Percentiles rank a stretch among this genome's conserved stretches.
Evolutionary conservation across 176 grass and related monocot genomes (phyloP).

Genomic region (Oryza brachyantha): DNA sequence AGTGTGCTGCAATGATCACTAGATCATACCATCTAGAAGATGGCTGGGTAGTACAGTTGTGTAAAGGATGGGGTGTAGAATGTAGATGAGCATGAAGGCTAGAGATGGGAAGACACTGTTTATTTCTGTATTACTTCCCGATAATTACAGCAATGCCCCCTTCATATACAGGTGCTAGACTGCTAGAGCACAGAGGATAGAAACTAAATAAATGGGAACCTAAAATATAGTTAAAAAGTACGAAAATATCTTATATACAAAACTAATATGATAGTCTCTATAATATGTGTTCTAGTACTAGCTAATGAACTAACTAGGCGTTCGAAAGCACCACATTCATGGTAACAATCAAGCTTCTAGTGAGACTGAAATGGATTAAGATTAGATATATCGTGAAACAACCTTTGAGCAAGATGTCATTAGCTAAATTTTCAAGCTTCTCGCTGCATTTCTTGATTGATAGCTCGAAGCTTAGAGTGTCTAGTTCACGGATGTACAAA

Average conservation of each 20-base stretch:
- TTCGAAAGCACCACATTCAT: not conserved
- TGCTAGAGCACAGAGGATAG: not conserved
- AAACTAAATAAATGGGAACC: not conserved
- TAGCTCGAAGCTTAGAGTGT: conserved; percentile 88
- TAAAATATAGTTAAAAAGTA: not conserved
- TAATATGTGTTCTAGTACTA: not conserved
- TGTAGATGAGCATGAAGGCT: too few species aligned
- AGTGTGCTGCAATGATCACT: not conserved
- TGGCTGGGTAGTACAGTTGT: too few species aligned
- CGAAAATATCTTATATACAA: not conserved
- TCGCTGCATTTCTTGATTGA: conserved; percentile 81
- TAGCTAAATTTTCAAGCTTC: conserved; percentile 62
- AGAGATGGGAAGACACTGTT: too few species aligned
- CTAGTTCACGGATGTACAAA: conserved; percentile 79
- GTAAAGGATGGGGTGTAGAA: too few species aligned
- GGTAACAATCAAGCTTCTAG: not conserved
- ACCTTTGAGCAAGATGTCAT: conserved; percentile 81
- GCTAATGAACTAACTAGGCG: not conserved
- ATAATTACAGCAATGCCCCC: too few species aligned
- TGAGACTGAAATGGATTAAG: conserved; percentile 1
- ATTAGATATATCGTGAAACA: conserved; percentile 12
- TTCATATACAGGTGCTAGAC: not conserved
- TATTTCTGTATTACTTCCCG: too few species aligned
- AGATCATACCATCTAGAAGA: not conserved
- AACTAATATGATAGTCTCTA: not conserved